Conservation (phyloP, 352 stramenopile genomes). For the Phytopythium boreale region DNA sequence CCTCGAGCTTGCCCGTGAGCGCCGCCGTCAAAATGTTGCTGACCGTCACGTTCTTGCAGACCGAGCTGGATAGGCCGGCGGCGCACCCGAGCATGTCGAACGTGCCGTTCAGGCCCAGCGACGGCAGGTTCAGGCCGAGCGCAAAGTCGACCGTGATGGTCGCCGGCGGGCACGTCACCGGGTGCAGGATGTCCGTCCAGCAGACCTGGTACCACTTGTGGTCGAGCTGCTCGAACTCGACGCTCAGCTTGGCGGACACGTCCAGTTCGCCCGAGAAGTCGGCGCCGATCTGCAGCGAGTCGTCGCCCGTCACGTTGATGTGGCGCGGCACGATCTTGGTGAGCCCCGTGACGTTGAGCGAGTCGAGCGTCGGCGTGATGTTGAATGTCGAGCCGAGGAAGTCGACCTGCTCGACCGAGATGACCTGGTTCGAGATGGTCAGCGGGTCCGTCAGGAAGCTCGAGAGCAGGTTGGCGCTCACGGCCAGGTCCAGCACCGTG, state of each 20-base stretch:
- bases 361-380: conserved; percentile 22
- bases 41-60: conserved; percentile 32
- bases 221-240: conserved; percentile 29
- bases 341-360: conserved; percentile 25
- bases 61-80: conserved; percentile 11
- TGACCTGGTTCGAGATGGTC: conserved; percentile 18
- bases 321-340: conserved; percentile 25
- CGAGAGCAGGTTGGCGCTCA: conserved; percentile 23
- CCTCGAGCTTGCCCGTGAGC: conserved; percentile 16
- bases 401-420: conserved; percentile 22
- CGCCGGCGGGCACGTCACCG: conserved; percentile 19
- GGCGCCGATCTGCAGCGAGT: conserved; percentile 21
- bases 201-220: conserved; percentile 42
- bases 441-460: conserved; percentile 29
- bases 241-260: conserved; percentile 15
- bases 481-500: conserved; percentile 22
- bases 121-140: conserved; percentile 23
- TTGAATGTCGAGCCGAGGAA: conserved; percentile 29
- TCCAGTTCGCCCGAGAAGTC: conserved; percentile 29
- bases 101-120: conserved; percentile 16
- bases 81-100: conserved; percentile 25
- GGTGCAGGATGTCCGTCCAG: conserved; percentile 37
- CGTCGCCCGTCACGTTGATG: conserved; percentile 29
- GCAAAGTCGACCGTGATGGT: conserved; percentile 27
- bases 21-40: conserved; percentile 30